Base-by-base conservation (phyloP, 2,329 filamentous ascomycete species). In the Geosmithia putterillii region DNA sequence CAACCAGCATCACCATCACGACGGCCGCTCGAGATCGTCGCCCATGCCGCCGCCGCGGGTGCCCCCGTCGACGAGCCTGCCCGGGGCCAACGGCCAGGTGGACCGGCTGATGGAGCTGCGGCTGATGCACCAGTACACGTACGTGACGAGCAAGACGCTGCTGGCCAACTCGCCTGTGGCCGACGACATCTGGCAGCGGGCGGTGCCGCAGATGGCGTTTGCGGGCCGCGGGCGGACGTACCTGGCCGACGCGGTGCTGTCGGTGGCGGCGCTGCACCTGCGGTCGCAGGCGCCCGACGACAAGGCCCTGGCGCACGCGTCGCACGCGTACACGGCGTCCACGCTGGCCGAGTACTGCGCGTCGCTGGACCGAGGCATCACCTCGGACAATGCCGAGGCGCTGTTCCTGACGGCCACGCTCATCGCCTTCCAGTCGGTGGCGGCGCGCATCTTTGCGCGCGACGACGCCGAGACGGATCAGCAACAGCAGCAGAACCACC, bases 361-460 rank as follows among this genome's bases (percentile, higher is more conserved):
- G 2, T 66, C 70, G 1, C 61, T 82, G 23, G 71, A 69, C 38
- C 62, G 64, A 25, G 78, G 78, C 21, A 75, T 81, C 45, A 73
- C 69, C 23, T 65, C 72, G 25, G 58, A 64, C 25, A 82, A 81
- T 45, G 76, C 78, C 8, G 77, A 81, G 54, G 68, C 76, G 0
- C 63, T 82, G 1, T 82, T 82, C 50, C 60, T 80, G 19, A 81
- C 77, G 0, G 68, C 77, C 2, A 67, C 76, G 2, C 63, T 83
- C 51, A 76, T 87, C 55, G 66, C 83, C 53, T 78, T 86, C 57
- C 69, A 87, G 57, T 66, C 83, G 50, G 72, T 77, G 22, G 67
- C 84, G 36, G 69, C 77, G 41, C 64, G 82, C 51, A 69, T 79
- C 46, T 81, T 81, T 47, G 69, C 70, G 45, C 73, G 76, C 42